Evolutionary conservation across 2,329 filamentous ascomycete species (phyloP).

Genomic region (Endothia cerciana): DNA sequence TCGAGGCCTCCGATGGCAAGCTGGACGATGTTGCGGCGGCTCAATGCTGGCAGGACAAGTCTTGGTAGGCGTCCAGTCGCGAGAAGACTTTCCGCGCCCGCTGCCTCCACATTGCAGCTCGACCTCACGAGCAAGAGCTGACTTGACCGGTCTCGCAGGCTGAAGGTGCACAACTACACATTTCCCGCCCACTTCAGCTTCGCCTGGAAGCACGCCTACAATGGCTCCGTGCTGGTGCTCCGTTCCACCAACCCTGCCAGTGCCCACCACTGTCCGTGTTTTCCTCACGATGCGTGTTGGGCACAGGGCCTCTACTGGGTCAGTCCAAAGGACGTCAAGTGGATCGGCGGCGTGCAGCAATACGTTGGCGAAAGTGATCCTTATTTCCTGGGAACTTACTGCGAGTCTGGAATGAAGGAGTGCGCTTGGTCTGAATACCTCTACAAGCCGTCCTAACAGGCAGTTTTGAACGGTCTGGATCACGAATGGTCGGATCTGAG

Average conservation of each 20-base stretch:
- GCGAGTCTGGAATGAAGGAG: slow-evolving; percentile 14
- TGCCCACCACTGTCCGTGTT: slow-evolving; percentile 10
- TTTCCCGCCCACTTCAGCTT: slow-evolving; percentile 15
- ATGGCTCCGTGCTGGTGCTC: slow-evolving; percentile 18
- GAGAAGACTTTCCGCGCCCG: background rate
- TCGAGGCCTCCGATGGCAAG: background rate
- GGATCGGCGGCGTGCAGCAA: background rate
- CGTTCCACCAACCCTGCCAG: slow-evolving; percentile 18
- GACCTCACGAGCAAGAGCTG: background rate
- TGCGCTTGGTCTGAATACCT: slow-evolving; percentile 25
- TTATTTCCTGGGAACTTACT: slow-evolving; percentile 17
- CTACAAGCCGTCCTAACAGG: background rate
- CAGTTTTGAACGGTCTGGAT: background rate
- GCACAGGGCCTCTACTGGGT: slow-evolving; percentile 22
- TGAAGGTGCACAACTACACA: background rate
- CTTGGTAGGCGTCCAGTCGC: background rate
- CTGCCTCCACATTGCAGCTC: background rate
- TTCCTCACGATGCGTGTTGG: slow-evolving; percentile 25
- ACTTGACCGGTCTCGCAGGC: background rate
- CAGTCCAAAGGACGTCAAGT: background rate
- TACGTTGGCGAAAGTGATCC: slow-evolving; percentile 6
- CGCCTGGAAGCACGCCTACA: slow-evolving; percentile 12
- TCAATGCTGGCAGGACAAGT: background rate
- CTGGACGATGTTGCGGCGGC: slow-evolving; percentile 1
- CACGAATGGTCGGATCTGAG: too few relatives aligned